phyloP scores from a whole-genome alignment of 208 protist genomes.

The Leishmania aethiopica region DNA sequence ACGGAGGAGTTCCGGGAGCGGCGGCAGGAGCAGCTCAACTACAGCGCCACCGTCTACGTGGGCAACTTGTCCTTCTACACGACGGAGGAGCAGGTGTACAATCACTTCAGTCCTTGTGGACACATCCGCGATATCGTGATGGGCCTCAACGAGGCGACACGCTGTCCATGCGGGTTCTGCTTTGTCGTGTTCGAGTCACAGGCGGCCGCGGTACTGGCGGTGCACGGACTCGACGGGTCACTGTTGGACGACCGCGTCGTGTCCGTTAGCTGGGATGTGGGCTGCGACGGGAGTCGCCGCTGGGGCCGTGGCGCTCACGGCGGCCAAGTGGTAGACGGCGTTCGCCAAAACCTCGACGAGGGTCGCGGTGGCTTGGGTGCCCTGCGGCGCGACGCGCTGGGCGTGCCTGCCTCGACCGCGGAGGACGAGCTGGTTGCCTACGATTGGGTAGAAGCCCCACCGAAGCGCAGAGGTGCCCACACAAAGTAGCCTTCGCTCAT shows the following conservation, averaged over 20 bases:
- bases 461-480: conserved; percentile 20
- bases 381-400: conserved; percentile 70
- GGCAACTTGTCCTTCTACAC: conserved; percentile 99
- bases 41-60: conserved; percentile 96
- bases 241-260: conserved; percentile 86
- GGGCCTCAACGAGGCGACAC: conserved; percentile 95
- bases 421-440: conserved; percentile 68
- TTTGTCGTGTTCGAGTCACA: conserved; percentile 97
- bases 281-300: conserved; percentile 71
- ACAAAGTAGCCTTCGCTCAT: not conserved
- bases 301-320: conserved; percentile 88
- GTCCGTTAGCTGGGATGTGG: conserved; percentile 87
- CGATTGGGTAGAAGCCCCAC: conserved; percentile 59
- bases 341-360: conserved; percentile 91
- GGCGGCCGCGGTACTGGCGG: conserved; percentile 90
- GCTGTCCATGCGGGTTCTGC: conserved; percentile 98
- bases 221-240: conserved; percentile 79
- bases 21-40: conserved; percentile 72
- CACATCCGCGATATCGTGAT: conserved; percentile 97
- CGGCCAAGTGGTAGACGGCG: conserved; percentile 93
- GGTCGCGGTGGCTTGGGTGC: conserved; percentile 91
- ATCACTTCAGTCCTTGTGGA: conserved; percentile 94
- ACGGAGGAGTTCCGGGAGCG: conserved; percentile 67
- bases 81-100: conserved; percentile 96
- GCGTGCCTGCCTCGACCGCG: conserved; percentile 44